A percentile compares a stretch with the other conserved stretches of the same genome.
Conservation (phyloP, 495 filamentous ascomycete genomes). For the Thozetella sp. region DNA sequence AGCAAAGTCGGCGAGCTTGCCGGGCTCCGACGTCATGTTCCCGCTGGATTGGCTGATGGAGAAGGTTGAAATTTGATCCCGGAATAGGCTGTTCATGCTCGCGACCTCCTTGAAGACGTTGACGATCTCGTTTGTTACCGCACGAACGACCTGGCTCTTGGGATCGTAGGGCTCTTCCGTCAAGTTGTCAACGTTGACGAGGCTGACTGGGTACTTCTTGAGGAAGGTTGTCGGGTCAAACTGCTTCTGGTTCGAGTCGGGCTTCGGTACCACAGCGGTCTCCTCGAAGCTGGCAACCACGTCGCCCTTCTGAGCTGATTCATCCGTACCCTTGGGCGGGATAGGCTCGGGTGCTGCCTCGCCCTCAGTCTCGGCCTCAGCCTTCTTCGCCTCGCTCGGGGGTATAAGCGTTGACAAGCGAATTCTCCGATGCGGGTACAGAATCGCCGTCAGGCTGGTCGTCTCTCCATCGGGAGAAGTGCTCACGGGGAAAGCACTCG, state of each 20-base stretch:
- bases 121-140: constrained; percentile 94
- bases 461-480: constrained; percentile 62
- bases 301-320: constrained; percentile 70
- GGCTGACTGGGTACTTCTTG: constrained; percentile 82
- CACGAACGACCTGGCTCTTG: constrained; percentile 82
- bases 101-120: constrained; percentile 98
- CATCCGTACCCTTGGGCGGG: constrained; percentile 39
- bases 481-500: constrained; percentile 82
- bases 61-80: constrained; percentile 96
- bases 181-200: constrained; percentile 94
- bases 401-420: constrained; percentile 81
- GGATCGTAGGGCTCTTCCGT: constrained; percentile 85
- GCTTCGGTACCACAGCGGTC: constrained; percentile 51
- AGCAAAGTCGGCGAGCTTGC: constrained; percentile 94
- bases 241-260: constrained; percentile 47
- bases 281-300: constrained; percentile 99
- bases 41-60: constrained; percentile 92
- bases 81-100: constrained; percentile 89
- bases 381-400: constrained; percentile 45
- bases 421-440: constrained; percentile 96
- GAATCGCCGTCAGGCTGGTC: constrained; percentile 79
- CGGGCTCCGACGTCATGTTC: constrained; percentile 92
- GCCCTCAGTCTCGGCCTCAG: constrained; percentile 35
- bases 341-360: constrained; percentile 59
- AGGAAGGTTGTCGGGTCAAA: constrained; percentile 93